Conservation (phyloP, 331 rosid genomes). For the Dryas integrifolia region DNA sequence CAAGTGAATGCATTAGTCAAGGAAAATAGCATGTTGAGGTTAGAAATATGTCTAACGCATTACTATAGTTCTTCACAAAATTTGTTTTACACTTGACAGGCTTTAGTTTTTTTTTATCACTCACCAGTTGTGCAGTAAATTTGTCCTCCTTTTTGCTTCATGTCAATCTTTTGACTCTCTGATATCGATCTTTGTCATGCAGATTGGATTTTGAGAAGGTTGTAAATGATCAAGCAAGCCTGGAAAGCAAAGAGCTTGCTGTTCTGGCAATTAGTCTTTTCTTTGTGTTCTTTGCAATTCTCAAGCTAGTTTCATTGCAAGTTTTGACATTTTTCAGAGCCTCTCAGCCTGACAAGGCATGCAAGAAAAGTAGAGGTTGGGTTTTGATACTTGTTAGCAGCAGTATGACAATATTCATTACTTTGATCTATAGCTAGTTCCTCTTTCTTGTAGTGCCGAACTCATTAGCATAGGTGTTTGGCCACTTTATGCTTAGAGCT, state of each 20-base stretch:
- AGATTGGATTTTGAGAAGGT: slow-evolving; percentile 58
- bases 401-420: slow-evolving; percentile 51
- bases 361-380: slow-evolving; percentile 60
- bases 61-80: neutral
- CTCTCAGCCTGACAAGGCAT: slow-evolving; percentile 32
- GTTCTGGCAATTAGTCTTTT: slow-evolving; percentile 64
- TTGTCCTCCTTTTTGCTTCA: neutral
- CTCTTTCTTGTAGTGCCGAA: slow-evolving; percentile 25
- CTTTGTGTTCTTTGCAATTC: slow-evolving; percentile 56
- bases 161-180: neutral
- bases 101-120: no score
- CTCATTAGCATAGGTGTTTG: slow-evolving; percentile 1
- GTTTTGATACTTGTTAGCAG: slow-evolving; percentile 56
- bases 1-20: slow-evolving; percentile 53
- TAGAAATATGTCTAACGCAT: slow-evolving; percentile 8
- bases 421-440: slow-evolving; percentile 52
- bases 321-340: slow-evolving; percentile 40
- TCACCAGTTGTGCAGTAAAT: neutral
- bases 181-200: slow-evolving; percentile 24
- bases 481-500: slow-evolving; percentile 2
- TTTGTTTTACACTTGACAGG: no score
- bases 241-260: slow-evolving; percentile 65
- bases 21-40: slow-evolving; percentile 71
- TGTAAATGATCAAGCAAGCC: slow-evolving; percentile 49
- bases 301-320: slow-evolving; percentile 48